Conservation (phyloP, 768 basidiomycete species). For the Chiua virens region DNA sequence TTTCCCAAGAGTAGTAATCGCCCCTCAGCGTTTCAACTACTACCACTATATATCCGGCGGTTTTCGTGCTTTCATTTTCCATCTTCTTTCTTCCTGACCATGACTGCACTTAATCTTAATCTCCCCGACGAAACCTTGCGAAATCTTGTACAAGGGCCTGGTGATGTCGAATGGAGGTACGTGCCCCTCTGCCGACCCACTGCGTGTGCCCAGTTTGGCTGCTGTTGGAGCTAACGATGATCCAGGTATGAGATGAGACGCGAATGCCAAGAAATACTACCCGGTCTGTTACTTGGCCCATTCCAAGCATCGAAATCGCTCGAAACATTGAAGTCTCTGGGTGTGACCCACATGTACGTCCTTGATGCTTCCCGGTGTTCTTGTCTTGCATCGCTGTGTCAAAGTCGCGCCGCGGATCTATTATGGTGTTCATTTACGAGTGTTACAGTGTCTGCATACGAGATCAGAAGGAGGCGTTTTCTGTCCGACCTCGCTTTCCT, state of each 20-base stretch:
- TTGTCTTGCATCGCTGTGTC: background rate
- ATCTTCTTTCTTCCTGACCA: conserved; percentile 2
- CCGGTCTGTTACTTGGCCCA: conserved; percentile 80
- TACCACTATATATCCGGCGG: background rate
- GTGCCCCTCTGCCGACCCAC: conserved; percentile 17
- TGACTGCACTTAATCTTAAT: conserved; percentile 26
- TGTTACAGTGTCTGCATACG: conserved; percentile 76
- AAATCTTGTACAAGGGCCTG: conserved; percentile 72
- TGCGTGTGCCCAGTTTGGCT: background rate
- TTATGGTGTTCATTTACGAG: background rate
- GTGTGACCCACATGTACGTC: conserved; percentile 79
- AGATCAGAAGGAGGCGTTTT: conserved; percentile 87
- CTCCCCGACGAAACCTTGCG: conserved; percentile 47
- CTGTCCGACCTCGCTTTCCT: conserved; percentile 82
- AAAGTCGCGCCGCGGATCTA: background rate
- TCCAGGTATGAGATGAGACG: conserved; percentile 90
- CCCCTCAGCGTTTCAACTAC: background rate
- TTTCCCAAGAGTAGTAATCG: conserved; percentile 21
- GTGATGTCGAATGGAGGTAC: conserved; percentile 83
- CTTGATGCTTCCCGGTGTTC: background rate
- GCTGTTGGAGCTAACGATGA: conserved; percentile 10
- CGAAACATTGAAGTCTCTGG: conserved; percentile 59
- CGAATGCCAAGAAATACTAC: conserved; percentile 91
- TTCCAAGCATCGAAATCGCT: conserved; percentile 87
- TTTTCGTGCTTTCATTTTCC: background rate